phyloP scores from a whole-genome alignment of 177 flowering plant species.

The Vitis hybrid region DNA sequence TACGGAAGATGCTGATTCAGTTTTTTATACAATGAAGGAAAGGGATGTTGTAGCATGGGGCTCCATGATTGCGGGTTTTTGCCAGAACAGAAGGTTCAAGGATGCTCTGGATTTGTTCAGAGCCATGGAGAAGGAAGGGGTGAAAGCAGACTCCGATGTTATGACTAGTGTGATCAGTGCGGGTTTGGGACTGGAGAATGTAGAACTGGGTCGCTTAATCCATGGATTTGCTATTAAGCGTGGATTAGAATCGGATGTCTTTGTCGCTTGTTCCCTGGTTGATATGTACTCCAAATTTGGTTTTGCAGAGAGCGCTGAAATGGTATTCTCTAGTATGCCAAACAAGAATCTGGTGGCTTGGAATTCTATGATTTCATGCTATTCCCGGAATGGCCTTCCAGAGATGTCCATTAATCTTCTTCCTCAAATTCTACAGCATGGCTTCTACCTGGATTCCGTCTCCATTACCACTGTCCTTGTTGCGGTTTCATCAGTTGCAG shows the following conservation, averaged over 20 bases:
- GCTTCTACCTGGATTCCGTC: conserved; percentile 43
- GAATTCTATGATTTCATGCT: conserved; percentile 61
- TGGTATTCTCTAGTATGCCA: conserved; percentile 40
- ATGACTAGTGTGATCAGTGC: conserved; percentile 40
- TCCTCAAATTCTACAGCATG: conserved; percentile 35
- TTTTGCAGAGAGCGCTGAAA: conserved; percentile 37
- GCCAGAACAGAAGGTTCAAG: conserved; percentile 35
- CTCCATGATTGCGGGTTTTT: conserved; percentile 57
- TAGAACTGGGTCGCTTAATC: conserved; percentile 32
- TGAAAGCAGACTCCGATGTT: conserved; percentile 44
- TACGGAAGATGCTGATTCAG: conserved; percentile 34
- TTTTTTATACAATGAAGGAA: conserved; percentile 38
- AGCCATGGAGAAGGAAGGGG: conserved; percentile 32
- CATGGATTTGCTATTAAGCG: conserved; percentile 54
- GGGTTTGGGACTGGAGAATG: conserved; percentile 31
- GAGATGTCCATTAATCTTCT: conserved; percentile 43
- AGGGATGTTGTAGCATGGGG: conserved; percentile 64
- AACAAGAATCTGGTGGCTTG: conserved; percentile 55
- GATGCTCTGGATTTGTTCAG: conserved; percentile 40
- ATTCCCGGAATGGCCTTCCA: conserved; percentile 39
- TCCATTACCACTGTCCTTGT: conserved; percentile 46
- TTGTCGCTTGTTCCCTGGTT: conserved; percentile 48
- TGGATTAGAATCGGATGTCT: conserved; percentile 40
- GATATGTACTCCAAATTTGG: conserved; percentile 61
- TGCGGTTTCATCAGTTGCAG: conserved; percentile 48